Base-by-base conservation (phyloP, 1,139 yeast genomes). In the Wickerhamomyces sp. region DNA sequence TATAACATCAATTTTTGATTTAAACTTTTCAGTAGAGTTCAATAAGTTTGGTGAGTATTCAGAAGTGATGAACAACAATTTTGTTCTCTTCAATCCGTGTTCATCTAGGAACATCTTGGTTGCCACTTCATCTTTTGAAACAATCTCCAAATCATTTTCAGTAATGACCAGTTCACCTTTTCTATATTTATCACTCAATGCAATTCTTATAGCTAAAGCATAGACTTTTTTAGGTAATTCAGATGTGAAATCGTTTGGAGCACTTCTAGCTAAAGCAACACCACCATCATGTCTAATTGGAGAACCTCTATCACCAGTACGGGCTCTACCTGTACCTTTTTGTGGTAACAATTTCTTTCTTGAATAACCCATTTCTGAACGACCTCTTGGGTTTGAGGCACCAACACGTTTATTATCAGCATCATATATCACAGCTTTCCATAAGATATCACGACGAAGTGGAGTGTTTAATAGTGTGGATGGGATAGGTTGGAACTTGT, bases 251-350 rank as follows among this genome's bases (percentile, higher is more conserved):
- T 89, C 95, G 62, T 88, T 94, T 40, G 95, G 95, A 14, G 96
- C 97, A 48, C 77, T 78, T 62, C 94, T 83, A 27, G 94, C 97
- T 61, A 86, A 81, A 0, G 98, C 98, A 55, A 86, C 77, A 42
- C 93, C 91, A 61, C 96, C 96, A 60, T 87, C 90, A 61, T 81
- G 83, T 68, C 96, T 80, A 45, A 83, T 86, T 39, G 99, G 99
- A 26, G 96, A 88, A 59, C 93, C 93, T 49, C 89, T 90, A 68
- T 90, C 97, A 71, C 99, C 99, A 49, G 81, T 84, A 73, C 99
- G 84, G 46, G 99, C 99, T 52, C 78, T 76, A 67, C 99, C 99
- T 15, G 90, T 71, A 53, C 99, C 98, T 69, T 93, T 93, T 68
- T 93, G 99, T 27, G 90, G 89, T 45, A 81, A 75, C 56, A 93